These are phyloP conservation scores for Neurospora sp. DNA, from an alignment of 2,329 filamentous ascomycete genomes.

Conservation along the genomic window DNA sequence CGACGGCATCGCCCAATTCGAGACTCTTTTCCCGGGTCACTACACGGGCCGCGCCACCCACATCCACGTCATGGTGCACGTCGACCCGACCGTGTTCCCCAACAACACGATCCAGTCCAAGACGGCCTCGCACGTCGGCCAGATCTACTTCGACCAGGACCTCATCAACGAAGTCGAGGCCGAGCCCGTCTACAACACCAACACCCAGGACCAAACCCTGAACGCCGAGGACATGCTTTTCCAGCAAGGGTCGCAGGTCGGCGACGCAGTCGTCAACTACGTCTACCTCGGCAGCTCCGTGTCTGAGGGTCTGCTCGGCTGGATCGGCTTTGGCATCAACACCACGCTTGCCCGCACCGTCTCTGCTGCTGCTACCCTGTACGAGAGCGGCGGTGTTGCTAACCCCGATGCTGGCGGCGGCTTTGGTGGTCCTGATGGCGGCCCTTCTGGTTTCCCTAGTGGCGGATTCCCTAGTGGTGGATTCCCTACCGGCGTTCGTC, in stretches of 20 bases:
- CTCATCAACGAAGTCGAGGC: conserved; percentile 42
- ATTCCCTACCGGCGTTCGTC: conserved; percentile 3
- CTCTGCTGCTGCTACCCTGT: conserved; percentile 23
- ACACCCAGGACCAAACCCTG: conserved; percentile 33
- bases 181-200: conserved; percentile 34
- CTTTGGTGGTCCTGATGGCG: not conserved
- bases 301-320: conserved; percentile 42
- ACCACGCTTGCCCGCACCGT: conserved; percentile 17
- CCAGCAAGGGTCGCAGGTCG: conserved; percentile 17
- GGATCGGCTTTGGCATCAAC: conserved; percentile 44
- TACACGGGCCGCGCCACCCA: conserved; percentile 35
- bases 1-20: conserved; percentile 32
- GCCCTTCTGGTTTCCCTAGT: not conserved
- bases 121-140: conserved; percentile 48
- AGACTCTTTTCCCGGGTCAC: conserved; percentile 34
- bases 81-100: conserved; percentile 23
- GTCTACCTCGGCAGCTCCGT: conserved; percentile 44
- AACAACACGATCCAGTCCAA: conserved; percentile 40
- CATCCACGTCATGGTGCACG: conserved; percentile 38
- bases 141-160: conserved; percentile 54
- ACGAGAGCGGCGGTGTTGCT: conserved; percentile 23
- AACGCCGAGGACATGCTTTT: conserved; percentile 23
- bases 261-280: conserved; percentile 38
- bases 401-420: conserved; percentile 12
- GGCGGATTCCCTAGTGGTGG: not conserved